A percentile compares a stretch with the other conserved stretches of the same genome.
Conservation (phyloP, 257 asterid species). For the Gynochthodes officinalis region DNA sequence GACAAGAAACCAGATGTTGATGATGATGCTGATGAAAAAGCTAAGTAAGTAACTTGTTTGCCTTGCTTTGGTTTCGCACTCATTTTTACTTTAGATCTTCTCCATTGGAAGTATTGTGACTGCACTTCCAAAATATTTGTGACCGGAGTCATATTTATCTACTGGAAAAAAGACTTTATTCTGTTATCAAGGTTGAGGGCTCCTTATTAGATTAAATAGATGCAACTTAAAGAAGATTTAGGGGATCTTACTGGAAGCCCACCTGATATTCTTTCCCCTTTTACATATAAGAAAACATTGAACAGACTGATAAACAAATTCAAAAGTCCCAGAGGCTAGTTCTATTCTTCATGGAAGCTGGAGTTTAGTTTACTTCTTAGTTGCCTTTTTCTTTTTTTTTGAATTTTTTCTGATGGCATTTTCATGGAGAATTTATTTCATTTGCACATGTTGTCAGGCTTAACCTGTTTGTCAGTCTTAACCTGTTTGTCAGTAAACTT, state of each 20-base stretch:
- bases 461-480: neutral
- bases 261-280: neutral
- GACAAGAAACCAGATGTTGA: conserved; percentile 83
- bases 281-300: neutral
- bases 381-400: neutral
- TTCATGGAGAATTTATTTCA: neutral
- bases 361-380: neutral
- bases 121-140: neutral
- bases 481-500: neutral
- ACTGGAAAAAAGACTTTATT: too few species aligned
- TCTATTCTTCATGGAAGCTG: neutral
- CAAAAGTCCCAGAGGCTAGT: neutral
- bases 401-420: neutral
- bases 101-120: neutral
- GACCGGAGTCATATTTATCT: neutral
- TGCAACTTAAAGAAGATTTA: neutral
- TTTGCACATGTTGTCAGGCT: neutral
- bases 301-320: neutral
- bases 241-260: neutral
- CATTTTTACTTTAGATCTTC: neutral
- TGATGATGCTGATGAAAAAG: conserved; percentile 67
- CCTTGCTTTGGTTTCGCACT: neutral
- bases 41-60: conserved; percentile 41
- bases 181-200: neutral
- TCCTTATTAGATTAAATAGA: neutral